Base-by-base conservation (phyloP, 2,329 filamentous ascomycete species). In the Penicillium fuscoglaucum region DNA sequence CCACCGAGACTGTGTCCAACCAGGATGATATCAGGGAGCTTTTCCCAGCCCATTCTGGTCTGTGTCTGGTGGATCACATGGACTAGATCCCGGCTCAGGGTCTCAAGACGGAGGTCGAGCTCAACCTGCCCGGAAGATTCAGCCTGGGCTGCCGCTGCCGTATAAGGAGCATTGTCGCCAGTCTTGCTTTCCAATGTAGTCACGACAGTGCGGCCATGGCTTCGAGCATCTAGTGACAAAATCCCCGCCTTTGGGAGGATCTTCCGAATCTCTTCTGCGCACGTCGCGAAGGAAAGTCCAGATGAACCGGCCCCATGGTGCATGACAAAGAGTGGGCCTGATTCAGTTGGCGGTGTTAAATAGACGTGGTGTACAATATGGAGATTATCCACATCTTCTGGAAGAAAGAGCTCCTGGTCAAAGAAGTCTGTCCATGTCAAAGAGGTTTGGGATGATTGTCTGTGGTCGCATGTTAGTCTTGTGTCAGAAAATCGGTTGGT, bases 281-380 rank as follows among this genome's bases (percentile, higher is more conserved):
- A 86, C 4, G 91, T 82, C 6, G 93, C 93, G 76, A 98, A 99
- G 2, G 92, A 96, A 58, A 98, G 84, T 7, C 90, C 96, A 0
- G 93, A 96, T 4, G 93, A 96, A 17, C 95, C 95, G 41, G 91
- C 95, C 40, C 95, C 95, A 76, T 99, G 95, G 72, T 99, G 95
- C 77, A 90, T 91, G 59, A 98, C 89, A 74, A 99, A 93, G 6
- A 99, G 80, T 0, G 93, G 92, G 0, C 89, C 90, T 61, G 84
- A 83, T 39, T 83, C 87, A 1, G 73, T 70, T 1, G 93, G 93
- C 0, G 92, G 91, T 21, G 87, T 96, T 44, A 98, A 81, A 74
- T 98, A 98, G 57, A 86, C 90, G 79, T 99, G 95, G 71, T 93
- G 89, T 52, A 81, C 84, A 43, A 91, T 84, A 24, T 78, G 73